A percentile compares a stretch with the other conserved stretches of the same genome.
Evolutionary conservation across 306 rosid genomes (phyloP).

Genomic region (Cicer chorassanicum): DNA sequence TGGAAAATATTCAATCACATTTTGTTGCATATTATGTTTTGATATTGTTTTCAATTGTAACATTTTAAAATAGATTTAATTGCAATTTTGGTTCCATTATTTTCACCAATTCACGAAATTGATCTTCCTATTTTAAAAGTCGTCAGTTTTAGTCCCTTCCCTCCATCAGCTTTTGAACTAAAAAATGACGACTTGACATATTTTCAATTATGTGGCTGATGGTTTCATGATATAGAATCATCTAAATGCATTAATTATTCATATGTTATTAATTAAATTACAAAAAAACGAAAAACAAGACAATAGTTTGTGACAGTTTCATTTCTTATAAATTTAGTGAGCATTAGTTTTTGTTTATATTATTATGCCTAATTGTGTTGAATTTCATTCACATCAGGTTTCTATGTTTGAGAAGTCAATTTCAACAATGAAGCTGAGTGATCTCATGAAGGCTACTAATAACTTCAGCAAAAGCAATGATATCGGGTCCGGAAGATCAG

Average conservation of each 20-base stretch:
- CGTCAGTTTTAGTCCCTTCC: too few species aligned
- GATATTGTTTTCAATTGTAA: background rate
- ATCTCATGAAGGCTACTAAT: slow-evolving; percentile 89
- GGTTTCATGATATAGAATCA: too few species aligned
- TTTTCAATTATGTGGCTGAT: too few species aligned
- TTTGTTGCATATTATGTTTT: background rate
- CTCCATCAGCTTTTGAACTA: too few species aligned
- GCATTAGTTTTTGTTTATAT: background rate
- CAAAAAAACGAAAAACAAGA: background rate
- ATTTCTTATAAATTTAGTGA: background rate
- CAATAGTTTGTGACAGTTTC: background rate
- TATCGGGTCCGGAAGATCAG: slow-evolving; percentile 86
- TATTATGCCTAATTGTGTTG: slow-evolving; percentile 42
- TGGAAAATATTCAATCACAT: background rate
- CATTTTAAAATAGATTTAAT: too few species aligned
- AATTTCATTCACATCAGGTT: slow-evolving; percentile 57
- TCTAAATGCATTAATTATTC: too few species aligned
- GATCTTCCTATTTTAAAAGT: too few species aligned
- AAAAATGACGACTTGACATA: too few species aligned
- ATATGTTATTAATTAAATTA: too few species aligned
- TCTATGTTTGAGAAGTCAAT: slow-evolving; percentile 79
- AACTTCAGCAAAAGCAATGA: slow-evolving; percentile 71
- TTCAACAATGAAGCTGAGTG: slow-evolving; percentile 79
- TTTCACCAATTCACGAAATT: too few species aligned
- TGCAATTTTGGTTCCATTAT: too few species aligned